Evolutionary conservation across 176 grass and related monocot species (phyloP), one percentile per base, ranked within the genome.

Genomic region (Carex kokanica): DNA sequence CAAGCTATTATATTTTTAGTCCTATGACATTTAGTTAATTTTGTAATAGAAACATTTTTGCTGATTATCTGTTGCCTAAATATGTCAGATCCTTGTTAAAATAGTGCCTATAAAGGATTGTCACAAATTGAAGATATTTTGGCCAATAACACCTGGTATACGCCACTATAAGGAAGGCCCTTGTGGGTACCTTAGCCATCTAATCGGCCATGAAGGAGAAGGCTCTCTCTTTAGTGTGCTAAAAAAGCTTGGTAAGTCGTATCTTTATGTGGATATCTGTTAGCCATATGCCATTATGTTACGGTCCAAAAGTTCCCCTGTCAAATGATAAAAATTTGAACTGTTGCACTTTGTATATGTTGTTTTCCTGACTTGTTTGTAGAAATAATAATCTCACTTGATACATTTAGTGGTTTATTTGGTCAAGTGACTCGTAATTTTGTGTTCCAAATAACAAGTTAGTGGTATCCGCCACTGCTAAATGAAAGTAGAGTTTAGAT

Each of bases 191-290:
- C 40, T 95, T 60, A 66, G 92, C 75, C 95, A 98, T 95, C 77
- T 98, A 81, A 93, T 98, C 40, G 91, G 92, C 17, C 95, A 98
- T 89, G 91, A 95, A 98, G 95, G 95, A 89, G 90, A 95, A 90
- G 92, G 91, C 41, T 98, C 95, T 88, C 87, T 95, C 54, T 98
- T 95, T 93, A 93, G 87, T 78, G 21, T 88, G 70, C 86, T 98
- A 84, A 98, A 98, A 81, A 80, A 95, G 63, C 75, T 98, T 83
- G 95, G 95, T 98, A 93, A 91, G 60, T 92, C 70, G 16, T 52
- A 74, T 87, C 2, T 53, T 24, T 69, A 54, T 14, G 6, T 14
- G 23, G 51, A 63, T 47, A 53, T 78, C 63, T 85, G 54, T 78
- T 77, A 31, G 5, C 29, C 23, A 49, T 49, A 49, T 49, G 12